A percentile compares a stretch with the other conserved stretches of the same genome.
Evolutionary conservation across 805 yeast genomes (phyloP).

Genomic region (Starmerella powellii): DNA sequence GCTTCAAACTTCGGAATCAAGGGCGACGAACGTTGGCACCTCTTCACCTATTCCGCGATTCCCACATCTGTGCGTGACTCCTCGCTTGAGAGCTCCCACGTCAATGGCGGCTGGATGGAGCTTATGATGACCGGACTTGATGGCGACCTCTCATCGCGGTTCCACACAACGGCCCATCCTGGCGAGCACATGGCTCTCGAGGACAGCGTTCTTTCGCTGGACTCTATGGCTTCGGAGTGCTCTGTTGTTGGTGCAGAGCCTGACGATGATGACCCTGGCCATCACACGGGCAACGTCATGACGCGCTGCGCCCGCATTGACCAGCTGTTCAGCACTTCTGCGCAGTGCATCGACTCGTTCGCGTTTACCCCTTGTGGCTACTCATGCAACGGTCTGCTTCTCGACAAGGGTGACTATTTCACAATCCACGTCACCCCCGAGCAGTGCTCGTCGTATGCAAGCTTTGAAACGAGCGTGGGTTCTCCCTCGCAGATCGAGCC

Average conservation of each 20-base stretch:
- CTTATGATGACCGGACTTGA: constrained; percentile 79
- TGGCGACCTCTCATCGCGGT: constrained; percentile 43
- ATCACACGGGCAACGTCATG: constrained; percentile 57
- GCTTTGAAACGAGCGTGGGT: constrained; percentile 81
- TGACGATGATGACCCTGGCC: constrained; percentile 63
- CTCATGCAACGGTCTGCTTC: constrained; percentile 69
- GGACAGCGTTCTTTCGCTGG: constrained; percentile 26
- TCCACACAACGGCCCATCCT: constrained; percentile 37
- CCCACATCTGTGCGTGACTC: too few relatives aligned
- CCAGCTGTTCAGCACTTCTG: constrained; percentile 37
- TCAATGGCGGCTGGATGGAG: constrained; percentile 34
- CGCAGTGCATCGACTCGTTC: constrained; percentile 59
- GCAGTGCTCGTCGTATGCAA: constrained; percentile 86
- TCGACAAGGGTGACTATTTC: constrained; percentile 47
- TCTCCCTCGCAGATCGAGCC: constrained; percentile 29
- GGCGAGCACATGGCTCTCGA: constrained; percentile 27
- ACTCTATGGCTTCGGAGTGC: constrained; percentile 21
- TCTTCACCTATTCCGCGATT: constrained; percentile 40
- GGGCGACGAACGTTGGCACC: constrained; percentile 80
- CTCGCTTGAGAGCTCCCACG: background rate
- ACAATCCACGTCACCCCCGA: constrained; percentile 94
- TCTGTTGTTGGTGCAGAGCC: constrained; percentile 30
- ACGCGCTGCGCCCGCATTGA: constrained; percentile 54
- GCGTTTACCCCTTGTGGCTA: constrained; percentile 91
- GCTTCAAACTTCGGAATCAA: constrained; percentile 71